Base-by-base conservation (phyloP, 2,329 filamentous ascomycete species). In the Juglanconis sp. region DNA sequence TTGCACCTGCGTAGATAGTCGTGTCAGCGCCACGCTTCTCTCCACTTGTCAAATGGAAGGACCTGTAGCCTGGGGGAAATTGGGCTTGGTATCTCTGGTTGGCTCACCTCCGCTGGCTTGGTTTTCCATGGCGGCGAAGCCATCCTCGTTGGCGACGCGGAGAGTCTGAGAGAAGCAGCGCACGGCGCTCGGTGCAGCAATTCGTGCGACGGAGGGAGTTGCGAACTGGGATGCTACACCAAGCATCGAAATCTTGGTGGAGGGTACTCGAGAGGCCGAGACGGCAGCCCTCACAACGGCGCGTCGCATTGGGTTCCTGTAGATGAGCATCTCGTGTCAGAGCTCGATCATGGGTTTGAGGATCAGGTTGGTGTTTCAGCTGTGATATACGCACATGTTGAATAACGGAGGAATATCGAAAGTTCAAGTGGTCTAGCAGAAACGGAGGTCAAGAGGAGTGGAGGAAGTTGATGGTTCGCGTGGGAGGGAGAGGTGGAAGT, bases 301-400 rank as follows among this genome's bases (percentile, higher is more conserved):
- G 60, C 71, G 70, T 64, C 73, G 71, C 50, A 75, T 51, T 30
- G 69, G 70, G 57, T 73, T 66, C 73, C 72, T 74, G 38, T 44
- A 50, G 15, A 30, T 42, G 46, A 30, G 44, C 17, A 34, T 58
- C 34, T 56, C 31, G 35, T 34, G 48, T 63, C 58, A 63, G 61
- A 51, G n/a, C 30, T 51, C 7, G 3, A 35, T 31, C 24, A 30
- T n/a, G 24, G n/a, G 51, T 24, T 34, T 17, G 31, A 8, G 36
- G 31, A 15, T 9, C 24, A 34, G 30, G 4, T 4, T 24, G 7
- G 4, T 8, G 4, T 17, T 5, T 11, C 5, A 13, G 17, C 3
- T 32, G 9, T 5, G 32, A 4, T 50, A 9, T 10, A 53, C 61
- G 17, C 54, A 63, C 61, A 63, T 63, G 24, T 57, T 63, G 53